Evolutionary conservation across 106 monocot species (phyloP), one percentile per base, ranked within the genome.

Genomic region (Allium cepa): DNA sequence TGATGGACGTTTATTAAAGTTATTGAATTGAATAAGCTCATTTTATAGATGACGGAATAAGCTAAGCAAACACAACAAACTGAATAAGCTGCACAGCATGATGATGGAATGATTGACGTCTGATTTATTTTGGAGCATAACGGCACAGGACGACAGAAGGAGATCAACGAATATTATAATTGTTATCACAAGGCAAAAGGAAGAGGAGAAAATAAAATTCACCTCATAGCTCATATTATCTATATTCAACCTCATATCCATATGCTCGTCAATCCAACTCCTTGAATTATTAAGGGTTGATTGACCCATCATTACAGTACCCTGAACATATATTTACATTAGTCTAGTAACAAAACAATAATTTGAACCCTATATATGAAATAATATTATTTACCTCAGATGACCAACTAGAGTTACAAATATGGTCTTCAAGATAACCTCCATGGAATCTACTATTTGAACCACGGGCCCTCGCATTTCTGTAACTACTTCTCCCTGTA

Each of bases 141-240:
- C 5, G 36, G 36, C 36, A 36, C 36, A 36, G 1, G 36, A 36
- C 5, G 36, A 36, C 36, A 36, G 36, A 36, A 36, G 36, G 36
- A 36, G 3, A 36, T 36, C 36, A 36, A 36, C 36, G 3, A 36
- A 36, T 36, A 36, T 36, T 1, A 36, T 36, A 36, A 36, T 36
- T 36, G 36, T 36, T 1, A 36, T 36, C 36, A 36, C 0, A 36
- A 36, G 36, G 36, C 36, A 36, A 36, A 36, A 36, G 36, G 36
- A 5, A 4, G 5, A 36, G 36, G 36, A 36, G 36, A 46, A 14
- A 27, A 8, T 57, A 46, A 10, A 17, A 11, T 3, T 52, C 27
- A 88, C 87, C 87, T 88, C 87, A 64, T 88, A 88, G 63, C 73
- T 81, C 87, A 88, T 83, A 73, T 71, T 80, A 58, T 88, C 87